phyloP scores from a whole-genome alignment of 2,329 filamentous ascomycete genomes.

The Fusarium brachygibbosum region DNA sequence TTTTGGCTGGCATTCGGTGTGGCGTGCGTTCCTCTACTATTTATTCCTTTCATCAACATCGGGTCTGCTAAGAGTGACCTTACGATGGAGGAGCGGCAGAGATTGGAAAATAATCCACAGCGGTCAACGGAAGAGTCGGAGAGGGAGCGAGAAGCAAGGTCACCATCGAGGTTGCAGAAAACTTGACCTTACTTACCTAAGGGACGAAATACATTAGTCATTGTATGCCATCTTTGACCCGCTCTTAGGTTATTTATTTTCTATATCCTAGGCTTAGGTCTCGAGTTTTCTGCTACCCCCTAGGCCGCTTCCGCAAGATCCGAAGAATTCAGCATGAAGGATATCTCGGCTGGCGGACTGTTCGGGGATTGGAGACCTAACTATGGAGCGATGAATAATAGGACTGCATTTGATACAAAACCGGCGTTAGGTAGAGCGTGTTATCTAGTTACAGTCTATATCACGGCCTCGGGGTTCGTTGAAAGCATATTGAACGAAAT shows the following conservation, averaged over 20 bases:
- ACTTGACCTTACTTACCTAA: too few relatives aligned
- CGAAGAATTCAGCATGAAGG: conserved; percentile 22
- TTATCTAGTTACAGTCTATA: background rate
- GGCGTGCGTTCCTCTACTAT: conserved; percentile 36
- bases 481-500: too few relatives aligned
- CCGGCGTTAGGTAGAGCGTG: conserved; percentile 6
- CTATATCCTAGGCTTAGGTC: too few relatives aligned
- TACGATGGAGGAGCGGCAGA: conserved; percentile 45
- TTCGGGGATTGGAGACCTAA: conserved; percentile 9
- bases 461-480: background rate
- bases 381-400: conserved; percentile 9
- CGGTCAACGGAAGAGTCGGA: conserved; percentile 19
- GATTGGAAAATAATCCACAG: conserved; percentile 36
- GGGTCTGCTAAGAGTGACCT: conserved; percentile 49
- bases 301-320: conserved; percentile 11
- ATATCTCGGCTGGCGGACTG: conserved; percentile 12
- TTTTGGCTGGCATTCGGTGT: conserved; percentile 48
- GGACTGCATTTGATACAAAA: conserved; percentile 11
- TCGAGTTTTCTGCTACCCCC: too few relatives aligned
- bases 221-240: too few relatives aligned
- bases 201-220: too few relatives aligned
- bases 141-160: conserved; percentile 9
- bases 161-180: too few relatives aligned
- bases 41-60: conserved; percentile 44
- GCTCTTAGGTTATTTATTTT: too few relatives aligned